phyloP scores from a whole-genome alignment of 768 basidiomycete species.

The Clitopilus passeckerianus region DNA sequence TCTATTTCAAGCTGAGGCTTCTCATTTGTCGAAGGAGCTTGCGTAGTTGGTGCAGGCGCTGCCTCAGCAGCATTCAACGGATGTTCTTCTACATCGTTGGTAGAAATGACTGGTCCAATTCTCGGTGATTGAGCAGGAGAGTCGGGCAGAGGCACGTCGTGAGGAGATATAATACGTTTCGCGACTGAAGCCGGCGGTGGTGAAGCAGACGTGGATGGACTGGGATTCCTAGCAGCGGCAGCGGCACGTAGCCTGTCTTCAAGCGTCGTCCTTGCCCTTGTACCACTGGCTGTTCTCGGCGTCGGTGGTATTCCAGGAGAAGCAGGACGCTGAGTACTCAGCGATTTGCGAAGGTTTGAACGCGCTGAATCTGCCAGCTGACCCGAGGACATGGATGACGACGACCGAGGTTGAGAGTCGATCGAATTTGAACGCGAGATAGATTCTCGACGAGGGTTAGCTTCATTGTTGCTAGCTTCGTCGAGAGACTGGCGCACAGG shows the following conservation, averaged over 20 bases:
- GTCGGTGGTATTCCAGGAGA: slow-evolving; percentile 27
- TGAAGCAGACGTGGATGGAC: slow-evolving; percentile 41
- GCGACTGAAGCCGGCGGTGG: slow-evolving; percentile 31
- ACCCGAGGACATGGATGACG: slow-evolving; percentile 36
- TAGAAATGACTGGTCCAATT: slow-evolving; percentile 2
- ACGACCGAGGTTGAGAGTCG: slow-evolving; percentile 20
- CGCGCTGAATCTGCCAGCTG: slow-evolving; percentile 61
- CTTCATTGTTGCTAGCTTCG: slow-evolving; percentile 16
- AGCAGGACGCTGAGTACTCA: slow-evolving; percentile 45
- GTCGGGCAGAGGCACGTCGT: slow-evolving; percentile 38
- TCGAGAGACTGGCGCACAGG: slow-evolving; percentile 35
- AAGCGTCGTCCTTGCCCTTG: slow-evolving; percentile 47
- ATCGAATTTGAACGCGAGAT: slow-evolving; percentile 31
- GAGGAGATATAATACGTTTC: slow-evolving; percentile 34
- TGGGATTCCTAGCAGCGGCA: slow-evolving; percentile 46
- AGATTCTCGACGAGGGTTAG: slow-evolving; percentile 15
- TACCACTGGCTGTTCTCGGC: slow-evolving; percentile 13
- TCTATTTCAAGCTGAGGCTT: neutral
- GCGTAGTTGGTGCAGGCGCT: neutral
- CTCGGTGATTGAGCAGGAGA: slow-evolving; percentile 24
- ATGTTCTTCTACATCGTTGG: neutral
- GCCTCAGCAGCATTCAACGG: neutral
- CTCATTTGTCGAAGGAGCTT: too few species aligned
- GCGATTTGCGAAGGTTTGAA: slow-evolving; percentile 58
- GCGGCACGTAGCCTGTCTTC: slow-evolving; percentile 76